phyloP scores from a whole-genome alignment of 1,139 yeast genomes.

The Blastobotrys ciferrii region DNA sequence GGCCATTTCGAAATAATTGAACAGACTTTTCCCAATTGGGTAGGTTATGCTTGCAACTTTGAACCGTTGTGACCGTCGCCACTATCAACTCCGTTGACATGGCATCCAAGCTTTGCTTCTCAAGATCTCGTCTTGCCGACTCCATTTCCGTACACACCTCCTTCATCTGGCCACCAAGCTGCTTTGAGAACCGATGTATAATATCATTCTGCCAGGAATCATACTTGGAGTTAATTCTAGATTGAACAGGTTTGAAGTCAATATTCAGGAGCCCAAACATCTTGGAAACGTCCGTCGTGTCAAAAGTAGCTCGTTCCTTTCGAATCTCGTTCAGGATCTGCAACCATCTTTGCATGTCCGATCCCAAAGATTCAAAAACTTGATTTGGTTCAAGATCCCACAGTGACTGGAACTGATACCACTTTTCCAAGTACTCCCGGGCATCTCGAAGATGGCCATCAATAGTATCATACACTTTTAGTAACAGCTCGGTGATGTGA shows the following conservation, averaged over 20 bases:
- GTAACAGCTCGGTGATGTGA: slow-evolving; percentile 20
- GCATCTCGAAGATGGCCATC: slow-evolving; percentile 35
- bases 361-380: slow-evolving; percentile 37
- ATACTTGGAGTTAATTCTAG: slow-evolving; percentile 53
- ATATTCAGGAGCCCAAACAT: slow-evolving; percentile 44
- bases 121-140: slow-evolving; percentile 37
- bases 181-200: slow-evolving; percentile 44
- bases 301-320: slow-evolving; percentile 50
- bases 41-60: slow-evolving; percentile 30
- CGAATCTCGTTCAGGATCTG: slow-evolving; percentile 46
- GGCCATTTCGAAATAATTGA: slow-evolving; percentile 42
- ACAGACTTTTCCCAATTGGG: slow-evolving; percentile 37
- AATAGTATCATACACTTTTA: slow-evolving; percentile 24
- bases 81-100: slow-evolving; percentile 41
- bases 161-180: slow-evolving; percentile 36
- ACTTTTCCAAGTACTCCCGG: slow-evolving; percentile 42
- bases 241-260: slow-evolving; percentile 54
- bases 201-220: slow-evolving; percentile 57
- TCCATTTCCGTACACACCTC: slow-evolving; percentile 33
- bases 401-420: slow-evolving; percentile 57
- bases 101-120: slow-evolving; percentile 37
- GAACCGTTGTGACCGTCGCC: slow-evolving; percentile 38
- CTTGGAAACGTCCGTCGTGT: slow-evolving; percentile 45
- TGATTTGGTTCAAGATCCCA: slow-evolving; percentile 53
- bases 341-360: slow-evolving; percentile 49